phyloP scores from a whole-genome alignment of 768 basidiomycete species.

The Kwoniella dejecticola region DNA sequence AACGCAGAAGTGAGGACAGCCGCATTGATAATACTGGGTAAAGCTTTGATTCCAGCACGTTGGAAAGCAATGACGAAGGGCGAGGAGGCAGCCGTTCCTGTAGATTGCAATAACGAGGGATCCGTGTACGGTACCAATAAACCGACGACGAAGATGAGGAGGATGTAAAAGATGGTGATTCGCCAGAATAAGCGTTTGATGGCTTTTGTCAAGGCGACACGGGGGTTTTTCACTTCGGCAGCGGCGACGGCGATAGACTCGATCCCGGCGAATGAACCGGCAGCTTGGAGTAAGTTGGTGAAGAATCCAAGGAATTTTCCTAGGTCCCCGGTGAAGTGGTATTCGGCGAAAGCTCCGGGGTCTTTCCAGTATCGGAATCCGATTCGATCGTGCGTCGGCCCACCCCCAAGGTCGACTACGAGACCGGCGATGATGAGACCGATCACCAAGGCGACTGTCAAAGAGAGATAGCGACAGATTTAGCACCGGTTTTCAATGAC shows the following conservation, averaged over 20 bases:
- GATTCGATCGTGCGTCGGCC: constrained; percentile 29
- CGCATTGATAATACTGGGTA: constrained; percentile 50
- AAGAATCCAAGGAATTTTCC: constrained; percentile 39
- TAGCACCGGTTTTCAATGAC: too few relatives aligned
- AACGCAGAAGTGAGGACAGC: constrained; percentile 42
- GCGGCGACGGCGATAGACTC: constrained; percentile 37
- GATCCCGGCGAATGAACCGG: constrained; percentile 29
- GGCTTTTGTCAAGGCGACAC: constrained; percentile 35
- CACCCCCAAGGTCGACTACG: constrained; percentile 41
- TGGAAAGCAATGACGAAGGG: constrained; percentile 56
- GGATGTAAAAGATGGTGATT: constrained; percentile 42
- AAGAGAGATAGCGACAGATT: constrained; percentile 3
- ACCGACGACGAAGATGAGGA: constrained; percentile 51
- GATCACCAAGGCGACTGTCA: constrained; percentile 31
- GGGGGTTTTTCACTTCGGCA: constrained; percentile 43
- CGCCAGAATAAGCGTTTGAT: constrained; percentile 37
- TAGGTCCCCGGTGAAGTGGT: constrained; percentile 17
- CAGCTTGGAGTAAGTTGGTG: constrained; percentile 37
- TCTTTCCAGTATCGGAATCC: constrained; percentile 44
- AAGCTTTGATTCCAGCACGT: constrained; percentile 48
- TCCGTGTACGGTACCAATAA: constrained; percentile 47
- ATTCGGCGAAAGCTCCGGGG: constrained; percentile 35
- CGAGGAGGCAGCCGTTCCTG: constrained; percentile 51
- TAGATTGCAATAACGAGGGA: constrained; percentile 36
- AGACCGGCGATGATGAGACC: constrained; percentile 43